Evolutionary conservation across 2,329 filamentous ascomycete species (phyloP).

Genomic region (Hypoxylon sp.): DNA sequence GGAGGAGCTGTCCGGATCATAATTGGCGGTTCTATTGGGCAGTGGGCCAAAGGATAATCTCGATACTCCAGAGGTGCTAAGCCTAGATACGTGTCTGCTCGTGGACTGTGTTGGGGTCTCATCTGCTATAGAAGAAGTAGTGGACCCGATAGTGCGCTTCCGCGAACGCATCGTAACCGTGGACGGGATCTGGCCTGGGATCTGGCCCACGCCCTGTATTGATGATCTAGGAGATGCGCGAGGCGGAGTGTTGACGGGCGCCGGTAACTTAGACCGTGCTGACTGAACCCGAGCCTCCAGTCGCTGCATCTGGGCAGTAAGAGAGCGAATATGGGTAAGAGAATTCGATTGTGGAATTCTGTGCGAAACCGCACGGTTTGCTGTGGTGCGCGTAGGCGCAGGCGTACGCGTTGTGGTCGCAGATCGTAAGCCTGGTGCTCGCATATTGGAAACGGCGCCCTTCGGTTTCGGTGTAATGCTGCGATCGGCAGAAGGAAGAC

Average conservation of each 20-base stretch:
- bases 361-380: conserved; percentile 62
- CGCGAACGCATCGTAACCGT: conserved; percentile 77
- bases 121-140: conserved; percentile 65
- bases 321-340: conserved; percentile 90
- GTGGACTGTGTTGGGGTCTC: conserved; percentile 68
- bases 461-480: conserved; percentile 69
- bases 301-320: conserved; percentile 97
- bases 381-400: conserved; percentile 64
- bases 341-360: conserved; percentile 75
- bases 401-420: conserved; percentile 65
- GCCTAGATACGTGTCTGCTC: conserved; percentile 68
- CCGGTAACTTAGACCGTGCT: conserved; percentile 91
- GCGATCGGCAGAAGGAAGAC: conserved; percentile 69
- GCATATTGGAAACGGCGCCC: conserved; percentile 56
- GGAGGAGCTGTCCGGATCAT: conserved; percentile 60
- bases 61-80: conserved; percentile 74
- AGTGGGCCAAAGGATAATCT: conserved; percentile 75
- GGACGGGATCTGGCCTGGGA: conserved; percentile 66
- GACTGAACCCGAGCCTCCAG: conserved; percentile 94
- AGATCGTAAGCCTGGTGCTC: conserved; percentile 60
- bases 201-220: conserved; percentile 56
- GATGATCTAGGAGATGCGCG: conserved; percentile 79
- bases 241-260: conserved; percentile 82
- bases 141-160: conserved; percentile 75
- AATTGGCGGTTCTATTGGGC: conserved; percentile 65